These are phyloP conservation scores for Orbilia oligospora DNA, from an alignment of 2,329 filamentous ascomycete genomes.

Conservation along the genomic window DNA sequence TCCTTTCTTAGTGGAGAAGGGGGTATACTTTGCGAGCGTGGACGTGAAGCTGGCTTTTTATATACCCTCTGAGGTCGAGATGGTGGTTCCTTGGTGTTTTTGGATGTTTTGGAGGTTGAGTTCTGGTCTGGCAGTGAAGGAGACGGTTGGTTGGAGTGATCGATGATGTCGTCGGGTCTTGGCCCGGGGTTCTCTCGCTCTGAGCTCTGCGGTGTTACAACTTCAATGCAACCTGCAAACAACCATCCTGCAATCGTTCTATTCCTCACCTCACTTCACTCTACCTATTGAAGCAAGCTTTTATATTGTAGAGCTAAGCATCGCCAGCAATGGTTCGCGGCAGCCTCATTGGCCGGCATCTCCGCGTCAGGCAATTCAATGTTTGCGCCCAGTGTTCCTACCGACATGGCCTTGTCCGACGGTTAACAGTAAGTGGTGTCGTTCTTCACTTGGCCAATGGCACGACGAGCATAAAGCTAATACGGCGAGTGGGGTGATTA, in stretches of 20 bases:
- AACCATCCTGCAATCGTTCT: constrained; percentile 12
- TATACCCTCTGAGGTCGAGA: constrained; percentile 15
- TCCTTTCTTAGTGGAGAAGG: neutral
- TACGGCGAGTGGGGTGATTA: constrained; percentile 64
- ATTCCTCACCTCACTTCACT: neutral
- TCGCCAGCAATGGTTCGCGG: constrained; percentile 39
- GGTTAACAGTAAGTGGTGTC: constrained; percentile 43
- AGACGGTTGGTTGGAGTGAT: neutral
- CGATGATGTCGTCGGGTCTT: constrained; percentile 54
- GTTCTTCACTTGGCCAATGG: neutral
- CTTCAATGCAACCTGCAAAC: constrained; percentile 10
- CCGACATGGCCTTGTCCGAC: constrained; percentile 31
- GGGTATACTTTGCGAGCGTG: constrained; percentile 19
- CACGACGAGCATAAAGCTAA: neutral
- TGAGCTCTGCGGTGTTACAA: no score
- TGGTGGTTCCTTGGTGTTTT: constrained; percentile 3
- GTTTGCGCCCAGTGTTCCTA: constrained; percentile 48
- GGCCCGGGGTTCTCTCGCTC: constrained; percentile 27
- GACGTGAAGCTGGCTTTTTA: neutral
- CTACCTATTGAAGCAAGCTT: neutral
- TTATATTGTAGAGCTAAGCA: neutral
- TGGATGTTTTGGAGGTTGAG: constrained; percentile 1
- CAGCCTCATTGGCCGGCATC: constrained; percentile 42
- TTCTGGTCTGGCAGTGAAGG: neutral
- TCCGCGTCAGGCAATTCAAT: constrained; percentile 23